Evolutionary conservation across 352 stramenopile species (phyloP).

Genomic region (Globisporangium polare): DNA sequence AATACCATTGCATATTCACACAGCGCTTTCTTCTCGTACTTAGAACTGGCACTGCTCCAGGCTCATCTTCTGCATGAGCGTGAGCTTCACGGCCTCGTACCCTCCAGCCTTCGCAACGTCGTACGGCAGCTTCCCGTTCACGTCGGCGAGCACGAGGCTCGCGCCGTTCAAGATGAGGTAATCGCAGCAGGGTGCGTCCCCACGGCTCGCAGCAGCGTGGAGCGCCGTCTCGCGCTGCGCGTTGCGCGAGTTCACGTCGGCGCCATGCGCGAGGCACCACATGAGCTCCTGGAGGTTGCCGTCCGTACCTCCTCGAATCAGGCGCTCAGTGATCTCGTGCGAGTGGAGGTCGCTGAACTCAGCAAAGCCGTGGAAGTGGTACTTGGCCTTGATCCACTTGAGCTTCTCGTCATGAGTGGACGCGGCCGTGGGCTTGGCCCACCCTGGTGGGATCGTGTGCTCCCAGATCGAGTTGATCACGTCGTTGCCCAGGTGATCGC

Average conservation of each 20-base stretch:
- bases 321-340: slow-evolving; percentile 35
- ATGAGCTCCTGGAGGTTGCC: slow-evolving; percentile 61
- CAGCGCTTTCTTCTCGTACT: background rate
- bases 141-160: slow-evolving; percentile 51
- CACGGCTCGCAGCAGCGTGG: slow-evolving; percentile 38
- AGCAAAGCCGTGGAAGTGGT: slow-evolving; percentile 71
- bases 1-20: background rate
- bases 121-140: slow-evolving; percentile 43
- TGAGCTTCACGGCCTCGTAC: slow-evolving; percentile 59
- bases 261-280: slow-evolving; percentile 75
- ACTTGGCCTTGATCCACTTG: slow-evolving; percentile 85
- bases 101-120: slow-evolving; percentile 56
- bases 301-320: slow-evolving; percentile 35
- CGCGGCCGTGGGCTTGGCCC: slow-evolving; percentile 41
- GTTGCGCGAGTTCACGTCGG: slow-evolving; percentile 64
- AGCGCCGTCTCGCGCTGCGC: slow-evolving; percentile 57
- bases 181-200: slow-evolving; percentile 51
- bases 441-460: slow-evolving; percentile 41
- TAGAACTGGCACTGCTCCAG: slow-evolving; percentile 60
- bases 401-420: slow-evolving; percentile 68
- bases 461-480: slow-evolving; percentile 73
- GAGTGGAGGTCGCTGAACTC: slow-evolving; percentile 25
- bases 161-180: slow-evolving; percentile 81
- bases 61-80: slow-evolving; percentile 72
- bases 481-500: slow-evolving; percentile 67